Conservation (phyloP, 805 yeast species). For the Yarrowia deformans region DNA sequence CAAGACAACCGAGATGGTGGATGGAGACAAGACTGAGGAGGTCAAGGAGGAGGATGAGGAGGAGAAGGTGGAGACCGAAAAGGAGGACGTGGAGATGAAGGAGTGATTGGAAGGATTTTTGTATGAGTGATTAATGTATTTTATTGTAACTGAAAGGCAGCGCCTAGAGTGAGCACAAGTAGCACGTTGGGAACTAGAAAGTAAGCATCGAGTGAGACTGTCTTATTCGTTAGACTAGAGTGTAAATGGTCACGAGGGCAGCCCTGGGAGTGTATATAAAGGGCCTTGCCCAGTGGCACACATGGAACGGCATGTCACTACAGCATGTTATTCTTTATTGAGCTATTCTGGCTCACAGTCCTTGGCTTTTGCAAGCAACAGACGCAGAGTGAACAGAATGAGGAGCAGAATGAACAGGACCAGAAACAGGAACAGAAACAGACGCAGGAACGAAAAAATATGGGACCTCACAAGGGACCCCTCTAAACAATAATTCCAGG, state of each 20-base stretch:
- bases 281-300: background rate
- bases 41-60: slow-evolving; percentile 41
- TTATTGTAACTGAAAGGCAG: background rate
- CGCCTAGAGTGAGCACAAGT: background rate
- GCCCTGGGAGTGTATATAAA: background rate
- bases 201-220: background rate
- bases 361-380: background rate
- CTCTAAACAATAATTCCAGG: no score
- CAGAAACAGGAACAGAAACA: background rate
- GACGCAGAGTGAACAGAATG: background rate
- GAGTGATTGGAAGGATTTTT: slow-evolving; percentile 32
- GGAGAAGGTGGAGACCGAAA: slow-evolving; percentile 40
- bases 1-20: slow-evolving; percentile 36
- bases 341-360: background rate
- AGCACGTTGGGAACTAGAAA: background rate
- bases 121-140: slow-evolving; percentile 31
- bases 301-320: background rate
- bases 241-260: background rate
- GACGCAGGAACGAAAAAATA: background rate
- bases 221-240: background rate
- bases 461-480: no score
- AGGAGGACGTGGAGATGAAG: slow-evolving; percentile 40
- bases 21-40: slow-evolving; percentile 38
- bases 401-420: background rate
- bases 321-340: slow-evolving; percentile 3